Evolutionary conservation across 345 rosid genomes (phyloP).

Genomic region (Populus nigra): DNA sequence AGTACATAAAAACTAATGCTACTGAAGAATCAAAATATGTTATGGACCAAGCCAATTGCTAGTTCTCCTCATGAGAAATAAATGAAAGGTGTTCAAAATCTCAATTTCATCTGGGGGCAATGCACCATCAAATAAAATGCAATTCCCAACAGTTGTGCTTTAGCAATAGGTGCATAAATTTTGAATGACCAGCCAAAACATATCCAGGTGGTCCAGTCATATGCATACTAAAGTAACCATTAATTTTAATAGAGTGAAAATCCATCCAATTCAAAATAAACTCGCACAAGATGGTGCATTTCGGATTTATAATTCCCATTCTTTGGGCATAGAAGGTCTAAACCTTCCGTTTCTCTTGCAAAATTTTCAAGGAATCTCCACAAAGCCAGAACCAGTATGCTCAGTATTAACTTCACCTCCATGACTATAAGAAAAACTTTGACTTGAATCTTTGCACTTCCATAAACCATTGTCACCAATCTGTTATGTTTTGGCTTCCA

Average conservation of each 20-base stretch:
- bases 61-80: background rate
- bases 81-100: background rate
- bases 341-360: conserved; percentile 9
- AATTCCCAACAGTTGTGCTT: background rate
- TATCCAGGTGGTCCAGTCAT: background rate
- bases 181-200: conserved; percentile 1
- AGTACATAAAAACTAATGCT: background rate
- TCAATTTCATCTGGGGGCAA: background rate
- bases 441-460: conserved; percentile 20
- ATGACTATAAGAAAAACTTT: conserved; percentile 9
- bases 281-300: background rate
- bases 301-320: conserved; percentile 1
- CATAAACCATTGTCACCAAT: conserved; percentile 24
- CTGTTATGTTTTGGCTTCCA: conserved; percentile 22
- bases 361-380: conserved; percentile 20
- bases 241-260: background rate
- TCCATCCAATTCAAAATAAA: conserved; percentile 7
- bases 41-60: background rate
- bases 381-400: conserved; percentile 19
- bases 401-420: conserved; percentile 19
- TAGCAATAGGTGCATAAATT: background rate
- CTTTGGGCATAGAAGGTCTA: conserved; percentile 7
- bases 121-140: conserved; percentile 1
- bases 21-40: conserved; percentile 3
- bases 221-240: conserved; percentile 6